Evolutionary conservation across 768 basidiomycete genomes (phyloP), one percentile per base, ranked within the genome.

Genomic region (Boletus reticulatus): DNA sequence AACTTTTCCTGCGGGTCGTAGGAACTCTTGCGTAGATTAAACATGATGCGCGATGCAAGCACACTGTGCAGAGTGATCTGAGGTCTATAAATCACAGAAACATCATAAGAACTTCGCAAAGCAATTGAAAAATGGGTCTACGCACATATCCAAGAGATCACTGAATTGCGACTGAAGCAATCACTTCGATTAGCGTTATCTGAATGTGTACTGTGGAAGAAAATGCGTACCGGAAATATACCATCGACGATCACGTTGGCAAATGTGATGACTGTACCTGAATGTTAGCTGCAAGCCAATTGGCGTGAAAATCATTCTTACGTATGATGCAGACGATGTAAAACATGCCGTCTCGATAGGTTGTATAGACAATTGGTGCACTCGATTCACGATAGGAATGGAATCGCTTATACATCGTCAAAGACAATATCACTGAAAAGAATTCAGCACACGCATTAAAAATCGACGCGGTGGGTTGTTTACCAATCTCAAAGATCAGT

Each of bases 301-400:
- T 4, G 13, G 4, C 4, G 1, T 12, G 16, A 36, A 14, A 16
- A 36, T 12, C 27, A 6, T 4, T 34, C 62, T 48, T 37, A 64
- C 64, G 22, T 20, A 56, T 52, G 22, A 66, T 60, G 29, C 65
- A 63, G 31, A n/a, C 1, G 16, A 65, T 47, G 16, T 65, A 64
- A 39, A 65, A 29, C 46, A 67, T 52, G 29, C 53, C 29, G 22
- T 63, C 65, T 19, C 55, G 50, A 45, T 67, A 67, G 16, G 50
- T 16, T 7, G 31, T 45, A 29, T 16, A 9, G 14, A 64, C 42
- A 8, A 67, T 50, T 4, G 49, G 29, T 19, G 22, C 16, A 12
- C 5, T 36, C n/a, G 46, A 27, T 17, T 44, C 10, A 29, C 53
- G 44, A 37, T 62, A 62, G n/a, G 51, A 6, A n/a, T 27, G 41